Evolutionary conservation across 495 filamentous ascomycete genomes (phyloP).

Genomic region (Penicillium atrosanguineum): DNA sequence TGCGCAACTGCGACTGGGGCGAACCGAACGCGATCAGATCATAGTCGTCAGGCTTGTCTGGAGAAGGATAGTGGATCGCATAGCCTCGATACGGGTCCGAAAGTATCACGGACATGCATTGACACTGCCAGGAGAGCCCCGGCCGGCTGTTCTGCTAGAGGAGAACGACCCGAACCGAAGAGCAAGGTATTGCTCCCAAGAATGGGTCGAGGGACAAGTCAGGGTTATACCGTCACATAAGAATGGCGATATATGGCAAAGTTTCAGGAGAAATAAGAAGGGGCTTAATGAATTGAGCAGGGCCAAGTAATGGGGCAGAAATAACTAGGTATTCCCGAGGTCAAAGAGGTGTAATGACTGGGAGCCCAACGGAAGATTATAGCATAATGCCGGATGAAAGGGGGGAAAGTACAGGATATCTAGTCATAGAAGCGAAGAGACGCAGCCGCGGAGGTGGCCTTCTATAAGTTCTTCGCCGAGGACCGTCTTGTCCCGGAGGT

Average conservation of each 20-base stretch:
- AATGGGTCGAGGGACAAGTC: background rate
- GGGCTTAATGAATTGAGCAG: background rate
- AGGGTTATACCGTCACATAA: constrained; percentile 11
- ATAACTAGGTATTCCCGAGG: background rate
- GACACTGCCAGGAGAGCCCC: constrained; percentile 42
- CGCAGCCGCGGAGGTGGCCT: constrained; percentile 5
- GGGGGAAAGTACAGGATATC: background rate
- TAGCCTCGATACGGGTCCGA: constrained; percentile 43
- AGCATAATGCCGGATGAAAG: constrained; percentile 4
- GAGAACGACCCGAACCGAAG: background rate
- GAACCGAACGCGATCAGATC: constrained; percentile 35
- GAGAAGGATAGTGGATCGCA: constrained; percentile 35
- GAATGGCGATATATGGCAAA: background rate
- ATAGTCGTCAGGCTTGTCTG: constrained; percentile 14
- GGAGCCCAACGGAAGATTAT: background rate
- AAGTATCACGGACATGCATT: constrained; percentile 45
- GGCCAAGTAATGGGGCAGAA: background rate
- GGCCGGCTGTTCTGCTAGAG: constrained; percentile 14
- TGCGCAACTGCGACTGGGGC: constrained; percentile 21
- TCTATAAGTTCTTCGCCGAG: constrained; percentile 13
- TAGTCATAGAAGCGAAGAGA: background rate
- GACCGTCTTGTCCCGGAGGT: constrained; percentile 1
- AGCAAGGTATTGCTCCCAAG: constrained; percentile 1
- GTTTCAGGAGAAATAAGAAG: background rate
- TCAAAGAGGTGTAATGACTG: background rate